Evolutionary conservation across 148 eudicot genomes (phyloP).

Genomic region (Rhododendron williamsianum): DNA sequence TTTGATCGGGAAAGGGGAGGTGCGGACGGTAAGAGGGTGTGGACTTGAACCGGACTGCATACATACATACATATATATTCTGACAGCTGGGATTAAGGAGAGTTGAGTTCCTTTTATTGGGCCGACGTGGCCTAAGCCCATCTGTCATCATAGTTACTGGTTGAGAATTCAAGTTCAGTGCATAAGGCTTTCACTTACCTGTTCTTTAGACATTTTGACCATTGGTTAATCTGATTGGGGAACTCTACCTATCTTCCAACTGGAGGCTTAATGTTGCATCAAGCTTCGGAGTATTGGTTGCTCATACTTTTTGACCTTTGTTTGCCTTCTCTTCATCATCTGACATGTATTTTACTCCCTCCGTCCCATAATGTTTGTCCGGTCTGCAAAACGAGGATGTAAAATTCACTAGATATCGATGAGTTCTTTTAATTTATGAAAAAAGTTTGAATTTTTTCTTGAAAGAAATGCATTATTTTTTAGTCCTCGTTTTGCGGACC

Average conservation of each 20-base stretch:
- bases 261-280: background rate
- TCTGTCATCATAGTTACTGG: background rate
- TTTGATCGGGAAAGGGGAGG: too few species aligned
- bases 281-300: background rate
- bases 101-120: background rate
- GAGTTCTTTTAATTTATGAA: too few species aligned
- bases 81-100: background rate
- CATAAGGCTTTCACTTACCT: background rate
- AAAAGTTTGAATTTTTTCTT: too few species aligned
- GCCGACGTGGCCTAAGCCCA: background rate
- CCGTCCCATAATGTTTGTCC: too few species aligned
- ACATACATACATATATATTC: background rate
- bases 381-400: too few species aligned
- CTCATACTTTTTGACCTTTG: background rate
- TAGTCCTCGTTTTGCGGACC: too few species aligned
- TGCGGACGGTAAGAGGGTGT: too few species aligned
- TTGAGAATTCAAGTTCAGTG: background rate
- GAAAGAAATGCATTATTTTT: too few species aligned
- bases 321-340: background rate
- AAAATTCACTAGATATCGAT: too few species aligned
- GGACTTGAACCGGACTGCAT: too few species aligned
- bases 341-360: background rate
- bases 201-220: background rate
- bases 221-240: background rate
- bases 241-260: background rate